These are phyloP conservation scores for Cercospora zeae-maydis DNA, from an alignment of 2,329 filamentous ascomycete genomes.

Conservation along the genomic window DNA sequence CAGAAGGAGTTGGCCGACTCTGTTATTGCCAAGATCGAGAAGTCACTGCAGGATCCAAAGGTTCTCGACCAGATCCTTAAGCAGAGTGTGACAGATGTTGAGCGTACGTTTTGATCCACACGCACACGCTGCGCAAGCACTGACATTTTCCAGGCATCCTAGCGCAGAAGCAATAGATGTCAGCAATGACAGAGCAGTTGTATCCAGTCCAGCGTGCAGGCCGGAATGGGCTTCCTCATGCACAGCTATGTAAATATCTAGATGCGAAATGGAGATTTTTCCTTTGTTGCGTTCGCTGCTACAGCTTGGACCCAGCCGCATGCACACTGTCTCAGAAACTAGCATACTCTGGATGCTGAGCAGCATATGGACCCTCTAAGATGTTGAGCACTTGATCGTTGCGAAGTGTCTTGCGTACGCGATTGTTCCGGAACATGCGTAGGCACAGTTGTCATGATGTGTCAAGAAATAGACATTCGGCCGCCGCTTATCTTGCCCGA, in stretches of 20 bases:
- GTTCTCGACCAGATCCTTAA: conserved; percentile 94
- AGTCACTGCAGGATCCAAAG: conserved; percentile 98
- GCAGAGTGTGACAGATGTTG: conserved; percentile 92
- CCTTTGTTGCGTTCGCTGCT: conserved; percentile 17
- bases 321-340: background rate
- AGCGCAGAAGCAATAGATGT: conserved; percentile 26
- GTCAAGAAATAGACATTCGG: background rate
- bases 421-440: background rate
- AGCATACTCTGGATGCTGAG: background rate
- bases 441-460: background rate
- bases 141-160: conserved; percentile 24
- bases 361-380: background rate
- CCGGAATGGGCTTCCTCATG: background rate
- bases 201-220: conserved; percentile 3
- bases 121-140: background rate
- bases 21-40: conserved; percentile 95
- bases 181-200: background rate
- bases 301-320: background rate
- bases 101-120: conserved; percentile 63
- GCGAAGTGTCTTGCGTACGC: background rate
- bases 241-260: conserved; percentile 26
- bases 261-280: conserved; percentile 24
- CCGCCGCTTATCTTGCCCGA: background rate
- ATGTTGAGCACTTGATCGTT: background rate
- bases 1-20: conserved; percentile 90